Conservation (phyloP, 495 filamentous ascomycete genomes). For the Penicillium arizonense region DNA sequence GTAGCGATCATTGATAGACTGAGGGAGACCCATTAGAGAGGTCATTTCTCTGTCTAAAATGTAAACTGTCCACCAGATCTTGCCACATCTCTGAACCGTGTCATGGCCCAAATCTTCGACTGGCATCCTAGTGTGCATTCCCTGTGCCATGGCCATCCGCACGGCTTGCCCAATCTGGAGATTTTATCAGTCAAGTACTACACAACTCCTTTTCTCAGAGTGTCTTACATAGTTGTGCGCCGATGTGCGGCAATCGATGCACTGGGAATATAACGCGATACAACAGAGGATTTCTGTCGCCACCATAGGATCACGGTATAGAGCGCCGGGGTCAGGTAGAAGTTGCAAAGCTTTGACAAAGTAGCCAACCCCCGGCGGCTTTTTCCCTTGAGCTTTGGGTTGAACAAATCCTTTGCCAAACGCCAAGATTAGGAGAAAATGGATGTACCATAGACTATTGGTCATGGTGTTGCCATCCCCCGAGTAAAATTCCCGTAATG, state of each 20-base stretch:
- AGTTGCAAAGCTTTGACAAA: slow-evolving; percentile 41
- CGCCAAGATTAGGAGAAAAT: slow-evolving; percentile 43
- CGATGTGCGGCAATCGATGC: slow-evolving; percentile 34
- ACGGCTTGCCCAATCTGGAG: slow-evolving; percentile 43
- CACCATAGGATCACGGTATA: slow-evolving; percentile 34
- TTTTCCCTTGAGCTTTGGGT: slow-evolving; percentile 27
- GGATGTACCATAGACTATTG: slow-evolving; percentile 40
- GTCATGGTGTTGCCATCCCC: slow-evolving; percentile 21
- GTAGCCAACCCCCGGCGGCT: slow-evolving; percentile 35
- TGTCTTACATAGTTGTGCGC: slow-evolving; percentile 38
- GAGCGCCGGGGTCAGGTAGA: slow-evolving; percentile 33
- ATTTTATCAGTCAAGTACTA: not conserved
- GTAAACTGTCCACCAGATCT: slow-evolving; percentile 49
- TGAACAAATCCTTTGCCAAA: slow-evolving; percentile 45
- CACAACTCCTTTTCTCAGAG: not conserved
- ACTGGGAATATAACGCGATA: slow-evolving; percentile 40
- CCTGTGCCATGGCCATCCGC: slow-evolving; percentile 40
- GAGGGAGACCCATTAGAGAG: slow-evolving; percentile 43
- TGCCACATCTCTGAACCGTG: slow-evolving; percentile 36
- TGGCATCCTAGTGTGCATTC: slow-evolving; percentile 46
- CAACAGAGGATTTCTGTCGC: slow-evolving; percentile 45
- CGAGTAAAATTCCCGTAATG: slow-evolving; percentile 35
- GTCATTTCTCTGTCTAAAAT: slow-evolving; percentile 45
- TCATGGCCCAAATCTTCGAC: slow-evolving; percentile 30
- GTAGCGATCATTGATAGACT: slow-evolving; percentile 37